A percentile compares a stretch with the other conserved stretches of the same genome.
phyloP scores from a whole-genome alignment of 331 rosid genomes.

The Malus hybrid region DNA sequence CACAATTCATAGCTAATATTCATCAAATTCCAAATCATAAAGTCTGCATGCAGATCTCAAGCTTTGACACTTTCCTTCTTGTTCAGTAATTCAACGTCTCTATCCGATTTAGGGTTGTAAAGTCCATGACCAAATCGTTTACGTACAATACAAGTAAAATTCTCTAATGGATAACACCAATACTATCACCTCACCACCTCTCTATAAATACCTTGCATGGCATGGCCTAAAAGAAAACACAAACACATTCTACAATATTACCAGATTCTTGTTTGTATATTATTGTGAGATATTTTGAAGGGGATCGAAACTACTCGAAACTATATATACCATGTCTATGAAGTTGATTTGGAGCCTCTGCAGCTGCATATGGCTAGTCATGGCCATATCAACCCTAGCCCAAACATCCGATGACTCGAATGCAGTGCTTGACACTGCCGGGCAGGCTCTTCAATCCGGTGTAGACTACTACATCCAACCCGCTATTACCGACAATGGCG shows the following conservation, averaged over 20 bases:
- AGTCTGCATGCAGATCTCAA: too few relatives aligned
- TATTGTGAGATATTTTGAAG: neutral
- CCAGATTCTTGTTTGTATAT: neutral
- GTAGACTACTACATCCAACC: constrained; percentile 42
- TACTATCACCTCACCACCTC: neutral
- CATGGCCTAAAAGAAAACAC: neutral
- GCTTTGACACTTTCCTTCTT: neutral
- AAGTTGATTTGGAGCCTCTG: constrained; percentile 3
- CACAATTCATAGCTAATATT: too few relatives aligned
- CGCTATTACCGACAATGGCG: constrained; percentile 42
- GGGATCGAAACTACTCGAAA: neutral
- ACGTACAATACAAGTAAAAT: neutral
- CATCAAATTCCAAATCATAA: too few relatives aligned
- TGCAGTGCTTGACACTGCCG: constrained; percentile 29
- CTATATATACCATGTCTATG: neutral
- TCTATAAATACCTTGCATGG: constrained; percentile 3
- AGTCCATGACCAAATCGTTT: too few relatives aligned
- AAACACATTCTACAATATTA: neutral
- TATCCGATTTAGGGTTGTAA: neutral
- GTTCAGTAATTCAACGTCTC: neutral
- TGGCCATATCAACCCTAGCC: constrained; percentile 19
- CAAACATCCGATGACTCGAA: constrained; percentile 3
- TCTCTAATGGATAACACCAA: neutral
- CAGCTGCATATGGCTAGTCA: constrained; percentile 23
- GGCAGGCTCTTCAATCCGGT: constrained; percentile 17